Evolutionary conservation across 139 green algal species (phyloP).

Genomic region (Volvox africanus): DNA sequence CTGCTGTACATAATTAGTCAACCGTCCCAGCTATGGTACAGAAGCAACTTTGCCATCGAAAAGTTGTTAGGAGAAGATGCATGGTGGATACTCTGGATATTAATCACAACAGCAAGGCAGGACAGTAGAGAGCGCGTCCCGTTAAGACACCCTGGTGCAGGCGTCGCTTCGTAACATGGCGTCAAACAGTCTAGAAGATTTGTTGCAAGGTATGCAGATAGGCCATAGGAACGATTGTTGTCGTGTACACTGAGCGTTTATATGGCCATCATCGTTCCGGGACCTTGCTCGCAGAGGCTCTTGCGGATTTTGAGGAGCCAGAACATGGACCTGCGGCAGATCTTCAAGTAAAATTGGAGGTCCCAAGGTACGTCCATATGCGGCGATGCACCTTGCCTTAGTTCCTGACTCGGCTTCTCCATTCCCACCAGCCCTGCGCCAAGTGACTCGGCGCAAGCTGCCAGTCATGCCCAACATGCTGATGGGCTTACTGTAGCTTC

Average conservation of each 20-base stretch:
- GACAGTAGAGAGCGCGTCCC: no score
- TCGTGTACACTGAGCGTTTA: background rate
- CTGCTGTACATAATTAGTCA: no score
- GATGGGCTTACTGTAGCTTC: background rate
- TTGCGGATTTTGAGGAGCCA: slow-evolving; percentile 33
- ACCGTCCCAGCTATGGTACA: no score
- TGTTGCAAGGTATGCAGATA: slow-evolving; percentile 3
- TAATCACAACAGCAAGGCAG: no score
- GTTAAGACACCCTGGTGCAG: no score
- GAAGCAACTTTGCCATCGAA: no score
- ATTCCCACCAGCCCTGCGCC: background rate
- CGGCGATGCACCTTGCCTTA: no score
- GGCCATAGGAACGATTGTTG: background rate
- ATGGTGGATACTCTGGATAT: no score
- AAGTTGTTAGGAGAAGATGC: no score
- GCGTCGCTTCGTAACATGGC: background rate
- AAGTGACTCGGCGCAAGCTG: background rate
- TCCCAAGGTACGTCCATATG: no score
- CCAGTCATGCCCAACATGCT: background rate
- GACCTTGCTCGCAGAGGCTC: slow-evolving; percentile 20
- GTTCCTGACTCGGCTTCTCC: no score
- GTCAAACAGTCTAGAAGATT: background rate
- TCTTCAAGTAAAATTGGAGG: no score
- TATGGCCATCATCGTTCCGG: background rate
- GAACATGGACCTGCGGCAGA: background rate